phyloP scores from a whole-genome alignment of 2,329 filamentous ascomycete genomes.

The Stemphylium beticola region DNA sequence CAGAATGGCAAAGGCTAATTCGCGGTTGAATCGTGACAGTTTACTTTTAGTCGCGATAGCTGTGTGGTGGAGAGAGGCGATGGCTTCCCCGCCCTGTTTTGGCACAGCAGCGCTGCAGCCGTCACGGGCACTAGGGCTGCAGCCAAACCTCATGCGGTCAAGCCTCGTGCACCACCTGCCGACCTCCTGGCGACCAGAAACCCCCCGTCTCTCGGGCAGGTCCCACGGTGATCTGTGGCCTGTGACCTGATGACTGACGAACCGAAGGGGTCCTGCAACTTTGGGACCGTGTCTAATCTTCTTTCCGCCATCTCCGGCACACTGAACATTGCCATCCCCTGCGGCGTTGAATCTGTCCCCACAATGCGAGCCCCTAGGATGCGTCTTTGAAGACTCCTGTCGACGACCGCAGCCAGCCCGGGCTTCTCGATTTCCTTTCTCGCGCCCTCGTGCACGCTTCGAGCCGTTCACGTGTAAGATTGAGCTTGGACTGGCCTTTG shows the following conservation, averaged over 20 bases:
- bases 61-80: slow-evolving; percentile 7
- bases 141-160: slow-evolving; percentile 15
- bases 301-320: slow-evolving; percentile 19
- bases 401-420: slow-evolving; percentile 9
- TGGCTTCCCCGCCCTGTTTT: slow-evolving; percentile 26
- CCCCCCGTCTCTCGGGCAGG: slow-evolving; percentile 22
- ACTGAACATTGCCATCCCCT: slow-evolving; percentile 17
- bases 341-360: slow-evolving; percentile 16
- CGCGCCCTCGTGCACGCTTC: slow-evolving; percentile 38
- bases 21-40: not conserved
- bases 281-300: slow-evolving; percentile 21
- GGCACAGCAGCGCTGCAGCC: slow-evolving; percentile 14
- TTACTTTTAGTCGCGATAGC: slow-evolving; percentile 5
- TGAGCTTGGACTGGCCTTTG: slow-evolving; percentile 23
- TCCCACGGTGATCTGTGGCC: slow-evolving; percentile 25
- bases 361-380: slow-evolving; percentile 29
- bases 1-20: too few species aligned
- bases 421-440: slow-evolving; percentile 6
- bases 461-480: slow-evolving; percentile 27
- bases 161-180: slow-evolving; percentile 22
- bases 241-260: slow-evolving; percentile 29
- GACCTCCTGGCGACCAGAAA: slow-evolving; percentile 31
- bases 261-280: slow-evolving; percentile 18
- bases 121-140: slow-evolving; percentile 27
- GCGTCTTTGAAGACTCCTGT: slow-evolving; percentile 26